phyloP scores from a whole-genome alignment of 805 yeast genomes.

The Peterozyma toletana region DNA sequence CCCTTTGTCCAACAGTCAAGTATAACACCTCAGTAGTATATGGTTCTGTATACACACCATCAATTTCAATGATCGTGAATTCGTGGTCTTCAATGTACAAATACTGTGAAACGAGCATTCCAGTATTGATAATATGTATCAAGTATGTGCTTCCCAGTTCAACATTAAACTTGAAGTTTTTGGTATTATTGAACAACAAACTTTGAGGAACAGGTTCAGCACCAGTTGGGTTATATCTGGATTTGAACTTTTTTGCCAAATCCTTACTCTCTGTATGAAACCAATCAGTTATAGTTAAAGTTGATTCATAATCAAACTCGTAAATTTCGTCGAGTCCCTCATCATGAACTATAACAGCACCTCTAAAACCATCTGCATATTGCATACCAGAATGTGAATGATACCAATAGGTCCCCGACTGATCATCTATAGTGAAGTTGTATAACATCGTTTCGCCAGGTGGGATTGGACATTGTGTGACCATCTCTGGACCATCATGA shows the following conservation, averaged over 20 bases:
- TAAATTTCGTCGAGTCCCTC: conserved; percentile 18
- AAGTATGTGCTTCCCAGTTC: conserved; percentile 57
- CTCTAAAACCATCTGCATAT: conserved; percentile 74
- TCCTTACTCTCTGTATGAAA: conserved; percentile 49
- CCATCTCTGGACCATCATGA: conserved; percentile 79
- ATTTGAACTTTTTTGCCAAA: conserved; percentile 41
- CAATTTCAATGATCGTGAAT: conserved; percentile 67
- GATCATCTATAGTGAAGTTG: conserved; percentile 62
- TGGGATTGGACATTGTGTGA: conserved; percentile 74
- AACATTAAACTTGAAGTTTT: conserved; percentile 47
- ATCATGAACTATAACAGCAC: conserved; percentile 54
- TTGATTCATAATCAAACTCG: conserved; percentile 54
- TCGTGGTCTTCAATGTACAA: conserved; percentile 63
- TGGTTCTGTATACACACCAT: conserved; percentile 64
- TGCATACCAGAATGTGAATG: conserved; percentile 76
- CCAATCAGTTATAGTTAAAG: conserved; percentile 53
- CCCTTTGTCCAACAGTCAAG: conserved; percentile 77
- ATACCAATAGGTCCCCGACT: conserved; percentile 79
- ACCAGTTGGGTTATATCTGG: conserved; percentile 74
- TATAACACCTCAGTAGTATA: conserved; percentile 47
- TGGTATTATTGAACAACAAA: conserved; percentile 56
- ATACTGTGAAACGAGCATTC: conserved; percentile 70
- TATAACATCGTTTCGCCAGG: conserved; percentile 61
- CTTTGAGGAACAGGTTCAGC: conserved; percentile 78
- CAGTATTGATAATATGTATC: conserved; percentile 57